These are phyloP conservation scores for Aspergillus pseudonomiae DNA, from an alignment of 2,329 filamentous ascomycete genomes.

Conservation along the genomic window DNA sequence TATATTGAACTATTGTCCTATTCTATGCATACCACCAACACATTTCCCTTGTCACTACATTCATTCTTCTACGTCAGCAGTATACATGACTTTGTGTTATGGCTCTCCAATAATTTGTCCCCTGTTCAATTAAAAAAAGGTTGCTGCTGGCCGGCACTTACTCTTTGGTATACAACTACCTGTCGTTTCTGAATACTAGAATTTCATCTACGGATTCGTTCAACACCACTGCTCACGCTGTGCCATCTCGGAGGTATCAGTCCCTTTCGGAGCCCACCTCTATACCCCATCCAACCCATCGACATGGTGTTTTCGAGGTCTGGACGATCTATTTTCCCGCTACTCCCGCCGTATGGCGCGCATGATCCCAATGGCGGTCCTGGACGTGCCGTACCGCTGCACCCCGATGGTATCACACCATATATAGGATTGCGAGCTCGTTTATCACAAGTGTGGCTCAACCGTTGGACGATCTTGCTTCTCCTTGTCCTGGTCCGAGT, in stretches of 20 bases:
- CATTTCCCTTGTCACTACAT: constrained; percentile 17
- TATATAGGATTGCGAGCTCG: constrained; percentile 89
- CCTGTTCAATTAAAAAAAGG: constrained; percentile 1
- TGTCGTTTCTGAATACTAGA: not conserved
- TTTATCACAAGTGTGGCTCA: constrained; percentile 95
- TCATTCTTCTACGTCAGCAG: constrained; percentile 14
- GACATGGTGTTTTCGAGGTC: constrained; percentile 39
- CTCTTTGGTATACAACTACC: constrained; percentile 4
- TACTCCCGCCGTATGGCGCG: constrained; percentile 45
- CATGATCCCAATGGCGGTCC: constrained; percentile 53
- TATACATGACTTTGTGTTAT: constrained; percentile 21
- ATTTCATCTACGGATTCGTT: not conserved
- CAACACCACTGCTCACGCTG: not conserved
- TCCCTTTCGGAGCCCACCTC: not conserved
- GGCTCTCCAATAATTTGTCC: constrained; percentile 17
- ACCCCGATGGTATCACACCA: constrained; percentile 75
- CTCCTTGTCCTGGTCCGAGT: constrained; percentile 81
- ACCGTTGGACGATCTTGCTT: constrained; percentile 91
- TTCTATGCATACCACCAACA: constrained; percentile 17
- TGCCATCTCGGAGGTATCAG: not conserved
- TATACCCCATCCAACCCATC: not conserved
- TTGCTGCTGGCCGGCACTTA: constrained; percentile 24
- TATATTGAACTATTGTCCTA: constrained; percentile 15
- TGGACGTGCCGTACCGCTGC: constrained; percentile 57
- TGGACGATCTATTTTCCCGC: constrained; percentile 37